These are phyloP conservation scores for Ochetophila trinervis DNA, from an alignment of 306 rosid genomes.

Conservation along the genomic window DNA sequence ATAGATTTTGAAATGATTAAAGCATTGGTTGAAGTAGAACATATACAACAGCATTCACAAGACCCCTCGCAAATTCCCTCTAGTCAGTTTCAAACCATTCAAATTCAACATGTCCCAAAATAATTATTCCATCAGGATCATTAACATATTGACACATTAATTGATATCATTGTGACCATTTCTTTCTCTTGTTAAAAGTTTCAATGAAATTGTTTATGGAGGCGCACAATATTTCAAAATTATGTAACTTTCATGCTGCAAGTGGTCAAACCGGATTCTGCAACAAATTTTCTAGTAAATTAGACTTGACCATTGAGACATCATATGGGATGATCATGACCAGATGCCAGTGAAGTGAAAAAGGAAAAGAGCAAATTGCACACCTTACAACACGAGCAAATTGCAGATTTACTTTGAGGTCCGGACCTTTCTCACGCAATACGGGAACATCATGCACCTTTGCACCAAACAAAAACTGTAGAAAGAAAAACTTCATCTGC, in stretches of 20 bases:
- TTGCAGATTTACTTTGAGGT: conserved; percentile 43
- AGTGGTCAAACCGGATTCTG: not conserved
- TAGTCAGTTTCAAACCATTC: too few relatives aligned
- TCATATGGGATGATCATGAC: not conserved
- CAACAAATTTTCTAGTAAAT: not conserved
- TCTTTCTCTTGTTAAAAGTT: not conserved
- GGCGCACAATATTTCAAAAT: not conserved
- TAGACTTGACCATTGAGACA: not conserved
- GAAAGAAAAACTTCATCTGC: conserved; percentile 20
- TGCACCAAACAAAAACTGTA: conserved; percentile 71
- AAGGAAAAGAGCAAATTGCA: conserved; percentile 1
- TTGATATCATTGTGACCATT: not conserved
- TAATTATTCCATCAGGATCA: not conserved
- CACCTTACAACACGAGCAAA: conserved; percentile 64
- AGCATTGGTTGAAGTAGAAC: too few relatives aligned
- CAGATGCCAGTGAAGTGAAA: not conserved
- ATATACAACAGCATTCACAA: too few relatives aligned
- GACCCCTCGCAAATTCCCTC: too few relatives aligned
- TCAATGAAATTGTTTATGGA: not conserved
- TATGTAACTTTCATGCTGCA: not conserved
- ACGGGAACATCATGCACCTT: conserved; percentile 55
- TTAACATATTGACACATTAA: not conserved
- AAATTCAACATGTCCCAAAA: too few relatives aligned
- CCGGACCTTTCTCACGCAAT: conserved; percentile 47
- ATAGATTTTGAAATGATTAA: too few relatives aligned